Evolutionary conservation across 495 filamentous ascomycete genomes (phyloP).

Genomic region (Filosporella fistucella): DNA sequence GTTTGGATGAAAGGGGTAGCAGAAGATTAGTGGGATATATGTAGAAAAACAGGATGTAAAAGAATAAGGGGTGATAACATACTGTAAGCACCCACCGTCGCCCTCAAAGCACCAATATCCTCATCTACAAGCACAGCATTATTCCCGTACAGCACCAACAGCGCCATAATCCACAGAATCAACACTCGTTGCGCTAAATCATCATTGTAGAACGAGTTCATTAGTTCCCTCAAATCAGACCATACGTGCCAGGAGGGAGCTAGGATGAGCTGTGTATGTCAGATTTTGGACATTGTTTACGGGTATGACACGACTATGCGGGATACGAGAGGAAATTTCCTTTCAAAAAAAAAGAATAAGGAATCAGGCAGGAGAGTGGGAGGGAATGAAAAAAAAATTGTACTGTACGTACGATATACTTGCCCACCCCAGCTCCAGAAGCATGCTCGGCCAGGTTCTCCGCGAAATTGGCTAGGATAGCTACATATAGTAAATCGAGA

Average conservation of each 20-base stretch:
- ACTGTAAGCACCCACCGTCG: conserved; percentile 36
- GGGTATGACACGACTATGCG: too few relatives aligned
- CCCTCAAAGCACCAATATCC: conserved; percentile 35
- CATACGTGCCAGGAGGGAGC: conserved; percentile 42
- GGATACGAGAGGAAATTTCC: too few relatives aligned
- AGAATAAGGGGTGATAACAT: too few relatives aligned
- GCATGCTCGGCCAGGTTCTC: conserved; percentile 4
- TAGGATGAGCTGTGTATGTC: conserved; percentile 31
- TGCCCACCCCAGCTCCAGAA: neutral
- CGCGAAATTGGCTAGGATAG: conserved; percentile 22
- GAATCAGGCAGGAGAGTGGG: too few relatives aligned
- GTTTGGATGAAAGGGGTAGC: too few relatives aligned
- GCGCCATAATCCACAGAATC: conserved; percentile 43
- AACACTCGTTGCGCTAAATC: conserved; percentile 40
- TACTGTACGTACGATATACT: conserved; percentile 3
- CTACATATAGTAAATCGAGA: conserved; percentile 43
- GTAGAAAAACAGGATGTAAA: too few relatives aligned
- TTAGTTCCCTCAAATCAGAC: conserved; percentile 41
- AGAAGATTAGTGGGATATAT: too few relatives aligned
- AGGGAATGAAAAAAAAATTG: neutral
- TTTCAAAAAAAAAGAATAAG: too few relatives aligned
- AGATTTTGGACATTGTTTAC: too few relatives aligned
- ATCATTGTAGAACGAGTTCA: conserved; percentile 47
- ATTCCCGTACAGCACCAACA: conserved; percentile 42
- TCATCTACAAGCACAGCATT: conserved; percentile 39